These are phyloP conservation scores for Podaxis sp. DNA, from an alignment of 768 basidiomycete species.

Conservation along the genomic window DNA sequence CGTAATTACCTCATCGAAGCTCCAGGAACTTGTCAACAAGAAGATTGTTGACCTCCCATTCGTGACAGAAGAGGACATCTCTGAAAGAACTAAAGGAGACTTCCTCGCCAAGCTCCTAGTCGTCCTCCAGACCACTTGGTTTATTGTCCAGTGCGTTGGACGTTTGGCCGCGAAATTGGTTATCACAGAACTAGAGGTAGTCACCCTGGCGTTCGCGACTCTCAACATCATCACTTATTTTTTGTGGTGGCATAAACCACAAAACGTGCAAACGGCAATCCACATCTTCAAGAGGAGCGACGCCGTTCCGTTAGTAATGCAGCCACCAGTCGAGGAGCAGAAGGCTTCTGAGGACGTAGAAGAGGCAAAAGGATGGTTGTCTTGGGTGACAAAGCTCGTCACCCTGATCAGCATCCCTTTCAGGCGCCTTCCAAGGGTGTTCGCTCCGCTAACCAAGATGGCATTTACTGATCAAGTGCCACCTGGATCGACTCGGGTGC, in stretches of 20 bases:
- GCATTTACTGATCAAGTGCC: too few species aligned
- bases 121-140: slow-evolving; percentile 24
- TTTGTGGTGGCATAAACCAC: slow-evolving; percentile 1
- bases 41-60: background rate
- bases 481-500: too few species aligned
- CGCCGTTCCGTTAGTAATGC: too few species aligned
- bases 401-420: too few species aligned
- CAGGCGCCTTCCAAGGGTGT: too few species aligned
- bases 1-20: background rate
- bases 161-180: background rate
- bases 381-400: too few species aligned
- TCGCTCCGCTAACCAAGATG: too few species aligned
- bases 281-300: background rate
- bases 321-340: too few species aligned
- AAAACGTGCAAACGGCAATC: background rate
- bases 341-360: too few species aligned
- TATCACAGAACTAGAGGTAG: background rate
- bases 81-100: slow-evolving; percentile 27
- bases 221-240: background rate
- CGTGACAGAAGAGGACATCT: background rate
- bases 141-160: slow-evolving; percentile 13
- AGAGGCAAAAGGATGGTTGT: too few species aligned
- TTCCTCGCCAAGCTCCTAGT: slow-evolving; percentile 22
- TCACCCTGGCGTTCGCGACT: background rate
- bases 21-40: background rate